phyloP scores from a whole-genome alignment of 2,329 filamentous ascomycete species.

The Alternaria tenuissima region DNA sequence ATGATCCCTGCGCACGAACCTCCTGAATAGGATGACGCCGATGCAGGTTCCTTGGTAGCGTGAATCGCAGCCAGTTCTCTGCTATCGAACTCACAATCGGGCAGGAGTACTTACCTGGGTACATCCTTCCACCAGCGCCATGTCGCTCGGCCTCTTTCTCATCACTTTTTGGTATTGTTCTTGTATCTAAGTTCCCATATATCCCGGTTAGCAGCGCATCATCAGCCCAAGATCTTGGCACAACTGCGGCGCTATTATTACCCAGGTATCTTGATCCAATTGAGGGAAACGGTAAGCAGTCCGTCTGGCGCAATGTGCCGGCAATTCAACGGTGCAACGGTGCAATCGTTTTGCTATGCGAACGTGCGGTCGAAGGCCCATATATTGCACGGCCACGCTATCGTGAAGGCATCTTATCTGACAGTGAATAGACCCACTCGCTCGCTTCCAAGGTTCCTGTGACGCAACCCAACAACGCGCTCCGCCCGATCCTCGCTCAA shows the following conservation, averaged over 20 bases:
- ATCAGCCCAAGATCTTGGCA: constrained; percentile 4
- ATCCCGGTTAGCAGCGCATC: constrained; percentile 11
- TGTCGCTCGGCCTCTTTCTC: constrained; percentile 12
- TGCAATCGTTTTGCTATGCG: constrained; percentile 6
- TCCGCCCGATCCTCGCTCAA: background rate
- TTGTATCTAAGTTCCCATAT: constrained; percentile 3
- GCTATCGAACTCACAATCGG: background rate
- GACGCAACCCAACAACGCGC: constrained; percentile 16
- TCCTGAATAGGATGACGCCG: background rate
- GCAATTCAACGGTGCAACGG: constrained; percentile 11
- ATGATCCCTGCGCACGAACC: constrained; percentile 1
- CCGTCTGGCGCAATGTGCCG: constrained; percentile 11
- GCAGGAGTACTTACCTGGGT: constrained; percentile 8
- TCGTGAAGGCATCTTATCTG: constrained; percentile 22
- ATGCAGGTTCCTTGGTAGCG: constrained; percentile 3
- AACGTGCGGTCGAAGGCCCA: background rate
- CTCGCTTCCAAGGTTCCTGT: constrained; percentile 13
- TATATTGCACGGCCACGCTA: constrained; percentile 2
- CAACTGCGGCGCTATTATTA: background rate
- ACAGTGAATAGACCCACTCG: constrained; percentile 16
- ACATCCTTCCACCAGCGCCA: constrained; percentile 1
- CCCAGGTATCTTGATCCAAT: constrained; percentile 4
- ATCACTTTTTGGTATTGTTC: background rate
- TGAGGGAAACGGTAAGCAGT: constrained; percentile 22
- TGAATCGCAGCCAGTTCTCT: background rate